Evolutionary conservation across 2,329 filamentous ascomycete species (phyloP).

Genomic region (Didymella sp.): DNA sequence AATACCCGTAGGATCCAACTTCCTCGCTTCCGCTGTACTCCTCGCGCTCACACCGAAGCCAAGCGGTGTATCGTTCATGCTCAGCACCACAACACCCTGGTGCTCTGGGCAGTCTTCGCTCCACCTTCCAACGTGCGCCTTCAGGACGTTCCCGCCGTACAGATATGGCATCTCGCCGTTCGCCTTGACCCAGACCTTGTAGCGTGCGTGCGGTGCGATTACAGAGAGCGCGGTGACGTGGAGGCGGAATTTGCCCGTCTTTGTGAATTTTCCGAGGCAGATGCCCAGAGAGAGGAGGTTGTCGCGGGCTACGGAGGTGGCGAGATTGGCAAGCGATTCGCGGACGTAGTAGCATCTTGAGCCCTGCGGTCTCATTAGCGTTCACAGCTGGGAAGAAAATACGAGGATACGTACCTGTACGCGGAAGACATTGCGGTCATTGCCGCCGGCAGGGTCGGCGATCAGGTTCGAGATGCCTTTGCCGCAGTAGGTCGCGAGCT

Average conservation of each 20-base stretch:
- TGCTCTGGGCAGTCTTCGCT: constrained; percentile 93
- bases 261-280: constrained; percentile 94
- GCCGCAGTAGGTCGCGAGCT: constrained; percentile 93
- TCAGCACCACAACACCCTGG: constrained; percentile 86
- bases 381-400: not conserved
- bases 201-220: constrained; percentile 87
- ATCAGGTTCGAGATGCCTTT: constrained; percentile 81
- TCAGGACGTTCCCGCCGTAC: constrained; percentile 89
- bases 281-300: constrained; percentile 87
- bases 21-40: constrained; percentile 80
- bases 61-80: constrained; percentile 86
- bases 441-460: constrained; percentile 38
- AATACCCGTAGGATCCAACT: constrained; percentile 88
- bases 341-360: constrained; percentile 91
- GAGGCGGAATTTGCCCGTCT: constrained; percentile 92
- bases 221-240: constrained; percentile 92
- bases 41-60: constrained; percentile 93
- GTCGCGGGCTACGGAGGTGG: constrained; percentile 81
- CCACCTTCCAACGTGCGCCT: constrained; percentile 82
- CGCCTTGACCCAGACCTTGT: constrained; percentile 96
- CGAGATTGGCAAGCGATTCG: constrained; percentile 87
- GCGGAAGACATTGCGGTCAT: constrained; percentile 57
- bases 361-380: constrained; percentile 59
- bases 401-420: constrained; percentile 49
- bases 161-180: constrained; percentile 98